Conservation (phyloP, 2,329 filamentous ascomycete genomes). For the Lecanosticta acicola region DNA sequence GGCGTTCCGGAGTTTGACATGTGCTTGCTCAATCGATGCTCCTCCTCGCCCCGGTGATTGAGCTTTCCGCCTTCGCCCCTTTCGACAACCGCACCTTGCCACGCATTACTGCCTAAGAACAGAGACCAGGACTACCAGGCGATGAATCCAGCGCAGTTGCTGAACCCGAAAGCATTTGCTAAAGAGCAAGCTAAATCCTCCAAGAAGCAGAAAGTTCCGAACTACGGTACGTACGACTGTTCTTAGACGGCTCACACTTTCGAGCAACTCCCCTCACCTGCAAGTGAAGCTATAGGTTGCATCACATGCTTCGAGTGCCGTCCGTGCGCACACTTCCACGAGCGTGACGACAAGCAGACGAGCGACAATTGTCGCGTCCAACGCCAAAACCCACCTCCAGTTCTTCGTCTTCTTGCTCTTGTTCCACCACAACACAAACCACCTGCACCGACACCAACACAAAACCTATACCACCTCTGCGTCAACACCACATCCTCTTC, state of each 20-base stretch:
- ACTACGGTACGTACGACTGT: slow-evolving; percentile 27
- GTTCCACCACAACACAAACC: no score
- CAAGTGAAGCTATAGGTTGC: neutral
- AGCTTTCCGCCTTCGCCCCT: no score
- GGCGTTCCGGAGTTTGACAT: no score
- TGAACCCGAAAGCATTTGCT: slow-evolving; percentile 36
- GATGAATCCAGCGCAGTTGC: slow-evolving; percentile 34
- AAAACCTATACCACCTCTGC: neutral
- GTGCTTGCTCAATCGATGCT: no score
- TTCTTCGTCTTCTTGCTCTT: neutral
- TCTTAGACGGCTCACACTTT: neutral
- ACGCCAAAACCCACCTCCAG: neutral
- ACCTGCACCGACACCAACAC: no score
- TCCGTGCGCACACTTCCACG: no score
- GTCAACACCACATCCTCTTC: neutral
- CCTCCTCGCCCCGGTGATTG: no score
- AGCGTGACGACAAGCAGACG: no score
- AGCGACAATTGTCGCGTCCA: no score
- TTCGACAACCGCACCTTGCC: neutral
- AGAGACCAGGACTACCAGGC: no score
- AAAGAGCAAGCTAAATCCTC: slow-evolving; percentile 31
- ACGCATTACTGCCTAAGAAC: no score
- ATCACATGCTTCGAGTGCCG: neutral
- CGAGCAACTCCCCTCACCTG: neutral
- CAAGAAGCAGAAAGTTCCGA: slow-evolving; percentile 18